Percentiles rank a stretch among this genome's conserved stretches.
phyloP scores from a whole-genome alignment of 768 basidiomycete genomes.

The Boletus edulis region DNA sequence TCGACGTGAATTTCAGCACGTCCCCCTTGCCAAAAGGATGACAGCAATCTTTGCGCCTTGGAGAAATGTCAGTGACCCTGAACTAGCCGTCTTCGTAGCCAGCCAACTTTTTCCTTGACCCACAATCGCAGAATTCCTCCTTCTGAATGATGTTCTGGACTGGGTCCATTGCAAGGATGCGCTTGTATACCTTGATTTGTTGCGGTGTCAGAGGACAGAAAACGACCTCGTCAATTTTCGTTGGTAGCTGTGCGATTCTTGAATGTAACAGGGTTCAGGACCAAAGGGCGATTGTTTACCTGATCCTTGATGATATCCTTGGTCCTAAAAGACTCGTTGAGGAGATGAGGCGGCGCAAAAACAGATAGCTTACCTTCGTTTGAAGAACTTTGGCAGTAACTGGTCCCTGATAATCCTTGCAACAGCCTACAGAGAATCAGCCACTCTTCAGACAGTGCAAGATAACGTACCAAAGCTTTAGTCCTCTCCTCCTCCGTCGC shows the following conservation, averaged over 20 bases:
- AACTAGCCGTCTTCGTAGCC: not conserved
- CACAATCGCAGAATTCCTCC: slow-evolving; percentile 74
- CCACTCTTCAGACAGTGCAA: not conserved
- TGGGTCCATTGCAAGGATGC: slow-evolving; percentile 57
- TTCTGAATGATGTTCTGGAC: slow-evolving; percentile 72
- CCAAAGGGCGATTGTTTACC: slow-evolving; percentile 31
- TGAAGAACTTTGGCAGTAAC: slow-evolving; percentile 78
- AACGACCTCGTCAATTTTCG: slow-evolving; percentile 87
- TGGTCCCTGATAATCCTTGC: slow-evolving; percentile 61
- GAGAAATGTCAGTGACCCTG: slow-evolving; percentile 17
- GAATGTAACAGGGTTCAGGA: not conserved
- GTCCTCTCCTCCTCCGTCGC: slow-evolving; percentile 63
- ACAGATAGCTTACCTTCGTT: slow-evolving; percentile 56
- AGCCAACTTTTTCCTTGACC: slow-evolving; percentile 54
- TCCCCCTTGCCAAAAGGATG: slow-evolving; percentile 43
- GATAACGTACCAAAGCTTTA: slow-evolving; percentile 44
- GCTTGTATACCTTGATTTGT: slow-evolving; percentile 74
- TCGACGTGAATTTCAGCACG: slow-evolving; percentile 74
- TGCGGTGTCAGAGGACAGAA: slow-evolving; percentile 82
- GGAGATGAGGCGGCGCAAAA: not conserved
- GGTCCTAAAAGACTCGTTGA: slow-evolving; percentile 42
- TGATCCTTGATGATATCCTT: slow-evolving; percentile 75
- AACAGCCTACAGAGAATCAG: slow-evolving; percentile 41
- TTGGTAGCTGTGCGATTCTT: slow-evolving; percentile 58
- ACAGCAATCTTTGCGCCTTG: slow-evolving; percentile 60